These are phyloP conservation scores for Apiospora pterosperma DNA, from an alignment of 2,329 filamentous ascomycete species.

Conservation along the genomic window DNA sequence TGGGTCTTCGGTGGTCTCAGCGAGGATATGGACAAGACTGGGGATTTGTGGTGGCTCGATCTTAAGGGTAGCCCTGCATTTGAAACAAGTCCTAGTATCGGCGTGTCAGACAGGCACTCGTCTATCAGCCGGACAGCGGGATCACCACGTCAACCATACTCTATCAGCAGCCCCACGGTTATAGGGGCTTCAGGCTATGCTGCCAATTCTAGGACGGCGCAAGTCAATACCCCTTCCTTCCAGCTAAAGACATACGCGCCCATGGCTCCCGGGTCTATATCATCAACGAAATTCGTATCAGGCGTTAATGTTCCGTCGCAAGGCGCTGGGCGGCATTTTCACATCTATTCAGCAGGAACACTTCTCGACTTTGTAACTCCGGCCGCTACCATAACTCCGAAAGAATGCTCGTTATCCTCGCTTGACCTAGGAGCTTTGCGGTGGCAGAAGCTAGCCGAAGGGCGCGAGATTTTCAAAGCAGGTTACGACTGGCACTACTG, in stretches of 20 bases:
- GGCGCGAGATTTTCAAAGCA: slow-evolving; percentile 84
- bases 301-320: slow-evolving; percentile 84
- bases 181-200: slow-evolving; percentile 63
- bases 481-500: slow-evolving; percentile 99
- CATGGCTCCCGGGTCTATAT: slow-evolving; percentile 83
- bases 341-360: slow-evolving; percentile 89
- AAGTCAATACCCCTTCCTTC: slow-evolving; percentile 64
- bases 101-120: slow-evolving; percentile 45
- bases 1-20: slow-evolving; percentile 97
- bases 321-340: slow-evolving; percentile 89
- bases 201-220: slow-evolving; percentile 64
- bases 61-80: slow-evolving; percentile 87
- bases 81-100: slow-evolving; percentile 61
- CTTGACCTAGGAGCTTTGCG: slow-evolving; percentile 82
- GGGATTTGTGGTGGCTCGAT: slow-evolving; percentile 96
- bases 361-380: slow-evolving; percentile 94
- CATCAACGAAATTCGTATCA: slow-evolving; percentile 83
- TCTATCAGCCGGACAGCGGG: slow-evolving; percentile 38
- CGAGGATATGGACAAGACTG: slow-evolving; percentile 94
- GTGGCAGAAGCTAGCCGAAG: slow-evolving; percentile 94
- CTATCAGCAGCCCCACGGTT: slow-evolving; percentile 44
- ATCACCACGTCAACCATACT: slow-evolving; percentile 51
- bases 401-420: slow-evolving; percentile 87
- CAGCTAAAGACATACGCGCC: slow-evolving; percentile 73
- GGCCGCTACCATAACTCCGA: slow-evolving; percentile 78